Evolutionary conservation across 768 basidiomycete genomes (phyloP), one percentile per base, ranked within the genome.

Genomic region (Clathrus columnatus): DNA sequence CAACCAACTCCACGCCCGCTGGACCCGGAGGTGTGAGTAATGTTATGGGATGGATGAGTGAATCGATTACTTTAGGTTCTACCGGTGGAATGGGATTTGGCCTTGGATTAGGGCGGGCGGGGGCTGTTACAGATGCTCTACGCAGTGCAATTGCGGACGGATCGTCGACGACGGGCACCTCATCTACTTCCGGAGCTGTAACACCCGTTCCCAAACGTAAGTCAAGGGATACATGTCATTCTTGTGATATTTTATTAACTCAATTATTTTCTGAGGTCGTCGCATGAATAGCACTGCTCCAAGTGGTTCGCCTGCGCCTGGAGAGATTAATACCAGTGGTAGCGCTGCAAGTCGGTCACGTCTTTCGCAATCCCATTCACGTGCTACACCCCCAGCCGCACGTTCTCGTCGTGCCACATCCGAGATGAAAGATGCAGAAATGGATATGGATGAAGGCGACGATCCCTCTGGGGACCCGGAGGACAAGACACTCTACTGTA

Each of bases 401-500:
- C 28, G 59, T 49, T 44, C 56, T 21, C 27, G 49, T 30, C 32
- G 53, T n/a, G 54, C 55, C 44, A 43, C 61, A 7, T 50, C 61
- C 21, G 27, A 56, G 43, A 41, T 55, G 53, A 54, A 59, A 41
- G 58, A 59, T 45, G 58, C 48, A 5, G 58, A 56, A 16, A 49
- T 46, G 1, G 54, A 56, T 50, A 47, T 48, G 1, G 74, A 72
- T n/a, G 72, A 68, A 1, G 75, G 74, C 26, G 73, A 69, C 16
- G 64, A 61, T n/a, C 67, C 63, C 24, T 65, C 51, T 6, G 80
- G 75, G n/a, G 77, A 75, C 50, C 75, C 69, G 1, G 80, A 80
- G 61, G 80, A 84, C 66, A 76, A 81, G 63, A 72, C 72, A 51
- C 60, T 81, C 4, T 84, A 84, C 58, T 84, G 83, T 66, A 75